Conservation (phyloP, 2,329 filamentous ascomycete genomes). For the Amylocarpus encephaloides region DNA sequence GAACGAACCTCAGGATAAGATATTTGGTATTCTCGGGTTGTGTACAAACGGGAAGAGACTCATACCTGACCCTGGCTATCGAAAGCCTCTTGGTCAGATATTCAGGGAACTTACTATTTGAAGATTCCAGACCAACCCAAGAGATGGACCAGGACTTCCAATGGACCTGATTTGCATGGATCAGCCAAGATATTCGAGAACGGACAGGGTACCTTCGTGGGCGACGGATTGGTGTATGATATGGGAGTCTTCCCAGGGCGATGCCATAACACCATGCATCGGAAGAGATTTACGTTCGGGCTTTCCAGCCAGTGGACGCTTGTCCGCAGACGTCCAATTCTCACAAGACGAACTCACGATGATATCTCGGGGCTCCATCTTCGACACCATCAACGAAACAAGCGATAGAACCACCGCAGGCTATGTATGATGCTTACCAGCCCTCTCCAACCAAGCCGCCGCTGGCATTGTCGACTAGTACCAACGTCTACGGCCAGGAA, state of each 20-base stretch:
- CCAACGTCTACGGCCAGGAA: neutral
- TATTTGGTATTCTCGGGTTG: neutral
- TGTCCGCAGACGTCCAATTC: too few relatives aligned
- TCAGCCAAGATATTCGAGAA: neutral
- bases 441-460: neutral
- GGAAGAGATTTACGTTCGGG: too few relatives aligned
- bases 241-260: neutral
- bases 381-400: too few relatives aligned
- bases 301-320: too few relatives aligned
- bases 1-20: neutral
- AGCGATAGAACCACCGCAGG: neutral
- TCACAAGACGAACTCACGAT: too few relatives aligned
- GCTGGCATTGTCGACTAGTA: neutral
- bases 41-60: neutral
- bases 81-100: neutral
- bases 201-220: neutral
- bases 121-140: neutral
- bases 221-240: neutral
- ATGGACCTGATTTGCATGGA: too few relatives aligned
- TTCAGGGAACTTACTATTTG: neutral
- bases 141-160: too few relatives aligned
- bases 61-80: neutral
- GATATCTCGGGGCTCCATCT: too few relatives aligned
- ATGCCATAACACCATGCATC: too few relatives aligned
- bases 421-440: neutral